phyloP scores from a whole-genome alignment of 805 yeast species.

The Saccharomycopsis vini region DNA sequence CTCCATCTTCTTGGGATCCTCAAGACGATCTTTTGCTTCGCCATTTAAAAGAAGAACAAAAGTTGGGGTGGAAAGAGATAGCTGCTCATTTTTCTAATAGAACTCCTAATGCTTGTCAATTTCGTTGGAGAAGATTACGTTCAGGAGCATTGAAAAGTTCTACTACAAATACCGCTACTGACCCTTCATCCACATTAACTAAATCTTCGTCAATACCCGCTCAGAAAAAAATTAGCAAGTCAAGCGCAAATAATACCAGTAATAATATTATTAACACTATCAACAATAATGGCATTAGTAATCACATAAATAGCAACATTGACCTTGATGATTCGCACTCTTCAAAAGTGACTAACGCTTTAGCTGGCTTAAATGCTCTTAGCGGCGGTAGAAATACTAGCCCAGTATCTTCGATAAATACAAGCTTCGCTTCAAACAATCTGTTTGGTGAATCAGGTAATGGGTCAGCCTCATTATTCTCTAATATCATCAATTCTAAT shows the following conservation, averaged over 20 bases:
- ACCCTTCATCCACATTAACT: conserved; percentile 9
- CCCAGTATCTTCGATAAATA: no score
- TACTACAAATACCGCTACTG: conserved; percentile 18
- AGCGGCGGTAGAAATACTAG: conserved; percentile 5
- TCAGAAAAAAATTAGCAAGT: not conserved
- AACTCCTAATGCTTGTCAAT: conserved; percentile 85
- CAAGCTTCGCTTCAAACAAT: no score
- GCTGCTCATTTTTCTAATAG: conserved; percentile 69
- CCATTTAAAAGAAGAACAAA: conserved; percentile 72
- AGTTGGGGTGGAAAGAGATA: conserved; percentile 85
- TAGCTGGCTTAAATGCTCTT: conserved; percentile 7
- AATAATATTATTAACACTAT: not conserved
- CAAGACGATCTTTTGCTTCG: conserved; percentile 65
- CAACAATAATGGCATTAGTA: no score
- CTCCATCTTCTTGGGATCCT: conserved; percentile 56
- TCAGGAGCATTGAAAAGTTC: conserved; percentile 31
- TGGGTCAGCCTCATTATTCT: no score
- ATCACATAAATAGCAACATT: no score
- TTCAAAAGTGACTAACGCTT: conserved; percentile 1
- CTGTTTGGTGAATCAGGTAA: no score
- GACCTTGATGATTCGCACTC: no score
- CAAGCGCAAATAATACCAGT: not conserved
- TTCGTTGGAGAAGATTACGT: conserved; percentile 73
- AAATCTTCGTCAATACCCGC: not conserved
- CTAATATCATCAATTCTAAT: conserved; percentile 1